phyloP scores from a whole-genome alignment of 164 flowering plant genomes.

The Cinnamomum chago region DNA sequence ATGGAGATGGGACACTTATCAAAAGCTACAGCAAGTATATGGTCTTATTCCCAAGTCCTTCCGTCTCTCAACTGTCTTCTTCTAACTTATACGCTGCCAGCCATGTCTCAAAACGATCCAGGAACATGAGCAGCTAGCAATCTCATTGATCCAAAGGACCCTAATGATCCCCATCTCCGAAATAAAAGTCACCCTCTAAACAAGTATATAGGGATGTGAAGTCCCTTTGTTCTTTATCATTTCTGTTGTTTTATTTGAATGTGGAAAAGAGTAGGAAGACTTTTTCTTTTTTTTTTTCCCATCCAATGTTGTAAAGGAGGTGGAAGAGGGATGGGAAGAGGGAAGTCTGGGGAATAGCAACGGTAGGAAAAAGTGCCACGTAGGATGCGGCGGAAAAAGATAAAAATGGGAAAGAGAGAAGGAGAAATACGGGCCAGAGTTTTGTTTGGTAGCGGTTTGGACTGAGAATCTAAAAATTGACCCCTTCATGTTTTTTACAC shows the following conservation, averaged over 20 bases:
- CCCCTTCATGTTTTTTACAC: background rate
- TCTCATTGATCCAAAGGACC: background rate
- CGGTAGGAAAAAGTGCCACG: background rate
- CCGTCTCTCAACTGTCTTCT: too few species aligned
- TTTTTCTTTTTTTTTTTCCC: background rate
- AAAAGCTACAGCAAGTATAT: too few species aligned
- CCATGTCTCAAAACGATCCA: too few species aligned
- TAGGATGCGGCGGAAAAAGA: conserved; percentile 11
- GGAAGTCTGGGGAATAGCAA: background rate
- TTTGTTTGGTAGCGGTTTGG: conserved; percentile 7
- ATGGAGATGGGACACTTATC: too few species aligned
- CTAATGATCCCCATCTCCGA: background rate
- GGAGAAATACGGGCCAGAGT: too few species aligned
- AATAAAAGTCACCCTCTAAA: background rate
- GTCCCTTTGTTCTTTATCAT: too few species aligned
- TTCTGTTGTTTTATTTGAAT: too few species aligned
- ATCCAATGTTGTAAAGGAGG: background rate
- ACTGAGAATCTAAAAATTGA: background rate
- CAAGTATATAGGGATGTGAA: background rate
- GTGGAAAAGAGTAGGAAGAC: background rate
- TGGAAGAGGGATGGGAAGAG: background rate
- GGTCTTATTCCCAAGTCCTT: too few species aligned
- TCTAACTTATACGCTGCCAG: too few species aligned
- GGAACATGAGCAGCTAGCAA: background rate
- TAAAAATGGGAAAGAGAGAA: conserved; percentile 1